Evolutionary conservation across 257 asterid genomes (phyloP), one percentile per base, ranked within the genome.

Genomic region (Cruciata laevipes): DNA sequence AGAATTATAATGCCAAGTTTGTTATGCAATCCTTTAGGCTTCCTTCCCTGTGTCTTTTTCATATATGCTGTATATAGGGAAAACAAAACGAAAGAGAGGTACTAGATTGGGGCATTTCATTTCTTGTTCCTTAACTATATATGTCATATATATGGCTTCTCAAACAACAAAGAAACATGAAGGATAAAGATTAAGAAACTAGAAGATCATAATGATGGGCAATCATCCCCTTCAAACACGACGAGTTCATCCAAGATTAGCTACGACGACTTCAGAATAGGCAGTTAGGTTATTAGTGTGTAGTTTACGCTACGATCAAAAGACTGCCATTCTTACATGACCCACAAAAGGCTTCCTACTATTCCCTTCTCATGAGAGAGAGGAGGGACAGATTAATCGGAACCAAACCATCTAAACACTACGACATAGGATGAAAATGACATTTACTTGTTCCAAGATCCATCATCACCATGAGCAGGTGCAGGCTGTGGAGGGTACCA

Each of bases 401-500:
- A 63, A 35, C 55, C n/a, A 30, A 13, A 16, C 30, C 33, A 8
- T 10, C 51, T 30, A 58, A 20, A 17, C 55, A 17, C 49, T 20
- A 37, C 52, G 18, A 23, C 31, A 71, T 24, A 47, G 16, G 21
- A 18, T 57, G 47, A 31, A 31, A n/a, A 33, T 24, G 0, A 11
- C 18, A 20, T 24, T 14, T 6, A 17, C 40, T 58, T 27, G 35
- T 8, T 51, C 74, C 66, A 56, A 61, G 56, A 64, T 51, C 57
- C 71, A 51, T 21, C 35, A 30, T 40, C 49, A 10, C 31, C 67
- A 30, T 16, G 61, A 55, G 57, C 44, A 18, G 32, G 35, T 25
- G 35, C 58, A 24, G 59, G 35, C 53, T 42, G 38, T 63, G 61
- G 31, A 44, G 60, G 13, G 61, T 60, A 38, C 71, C 73, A 51